A percentile compares a stretch with the other conserved stretches of the same genome.
Evolutionary conservation across 805 yeast genomes (phyloP).

Genomic region (Barnettozyma californica): DNA sequence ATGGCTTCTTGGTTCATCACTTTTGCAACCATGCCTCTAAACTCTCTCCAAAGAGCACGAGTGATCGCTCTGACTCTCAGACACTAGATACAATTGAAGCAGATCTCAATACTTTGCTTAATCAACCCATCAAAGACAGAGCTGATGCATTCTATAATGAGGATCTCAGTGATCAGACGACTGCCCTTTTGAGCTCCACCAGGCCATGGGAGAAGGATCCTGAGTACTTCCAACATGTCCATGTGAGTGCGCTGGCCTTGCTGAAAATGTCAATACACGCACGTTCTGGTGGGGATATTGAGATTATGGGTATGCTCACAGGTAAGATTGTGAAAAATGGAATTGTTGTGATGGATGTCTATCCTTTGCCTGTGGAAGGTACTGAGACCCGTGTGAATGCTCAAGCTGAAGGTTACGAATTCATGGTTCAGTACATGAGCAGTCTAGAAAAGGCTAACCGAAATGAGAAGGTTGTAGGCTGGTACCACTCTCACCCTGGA

Average conservation of each 20-base stretch:
- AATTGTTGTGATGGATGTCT: constrained; percentile 73
- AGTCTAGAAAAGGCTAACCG: constrained; percentile 44
- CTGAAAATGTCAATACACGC: constrained; percentile 79
- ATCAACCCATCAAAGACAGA: constrained; percentile 12
- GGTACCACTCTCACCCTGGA: constrained; percentile 99
- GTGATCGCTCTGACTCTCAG: constrained; percentile 5
- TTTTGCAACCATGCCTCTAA: constrained; percentile 1
- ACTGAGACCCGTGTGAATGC: constrained; percentile 96
- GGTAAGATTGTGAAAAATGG: constrained; percentile 58
- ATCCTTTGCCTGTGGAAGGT: constrained; percentile 89
- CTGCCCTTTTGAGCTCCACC: constrained; percentile 16
- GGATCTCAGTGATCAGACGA: constrained; percentile 5
- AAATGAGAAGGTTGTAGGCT: constrained; percentile 81
- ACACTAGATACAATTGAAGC: constrained; percentile 11
- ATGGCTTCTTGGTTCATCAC: constrained; percentile 9
- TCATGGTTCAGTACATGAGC: constrained; percentile 80
- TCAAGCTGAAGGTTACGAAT: constrained; percentile 88
- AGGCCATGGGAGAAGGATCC: constrained; percentile 57
- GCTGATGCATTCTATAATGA: constrained; percentile 16
- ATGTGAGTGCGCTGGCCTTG: constrained; percentile 66
- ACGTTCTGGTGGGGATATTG: constrained; percentile 77
- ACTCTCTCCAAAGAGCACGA: background rate
- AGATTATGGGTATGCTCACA: constrained; percentile 92
- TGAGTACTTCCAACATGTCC: constrained; percentile 54
- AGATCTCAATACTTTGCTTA: constrained; percentile 13